These are phyloP conservation scores for Mycena polygramma DNA, from an alignment of 768 basidiomycete genomes.

Conservation along the genomic window DNA sequence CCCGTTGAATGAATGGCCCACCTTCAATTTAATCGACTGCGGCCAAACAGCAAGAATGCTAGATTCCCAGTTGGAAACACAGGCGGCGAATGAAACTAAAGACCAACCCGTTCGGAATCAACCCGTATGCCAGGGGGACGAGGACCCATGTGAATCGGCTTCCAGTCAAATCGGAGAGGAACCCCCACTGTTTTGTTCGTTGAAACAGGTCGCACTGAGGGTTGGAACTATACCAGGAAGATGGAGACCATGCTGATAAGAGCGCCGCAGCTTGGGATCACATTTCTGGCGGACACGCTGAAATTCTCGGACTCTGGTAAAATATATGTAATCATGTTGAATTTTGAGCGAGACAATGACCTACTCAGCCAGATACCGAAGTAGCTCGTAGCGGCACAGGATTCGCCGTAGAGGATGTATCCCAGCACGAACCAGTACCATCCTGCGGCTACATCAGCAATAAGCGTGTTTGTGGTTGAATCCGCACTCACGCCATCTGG, in stretches of 20 bases:
- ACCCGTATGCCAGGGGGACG: constrained; percentile 38
- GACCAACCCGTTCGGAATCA: constrained; percentile 33
- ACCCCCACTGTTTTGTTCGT: constrained; percentile 37
- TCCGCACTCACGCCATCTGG: constrained; percentile 37
- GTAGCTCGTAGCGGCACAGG: constrained; percentile 38
- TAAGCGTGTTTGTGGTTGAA: background rate
- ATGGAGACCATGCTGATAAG: constrained; percentile 42
- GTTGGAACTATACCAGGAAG: constrained; percentile 30
- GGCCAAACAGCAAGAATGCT: constrained; percentile 45
- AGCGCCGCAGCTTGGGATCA: constrained; percentile 42
- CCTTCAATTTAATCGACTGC: constrained; percentile 38
- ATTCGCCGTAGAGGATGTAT: constrained; percentile 43
- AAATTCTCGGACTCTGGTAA: constrained; percentile 40
- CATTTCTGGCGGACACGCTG: constrained; percentile 40
- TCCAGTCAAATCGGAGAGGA: constrained; percentile 42
- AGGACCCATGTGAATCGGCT: constrained; percentile 43
- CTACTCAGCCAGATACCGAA: constrained; percentile 45
- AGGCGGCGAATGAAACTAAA: background rate
- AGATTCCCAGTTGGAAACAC: background rate
- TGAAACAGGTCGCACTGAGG: background rate
- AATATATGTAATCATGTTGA: background rate
- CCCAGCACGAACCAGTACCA: constrained; percentile 45
- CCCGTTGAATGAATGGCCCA: background rate
- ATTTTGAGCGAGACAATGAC: background rate
- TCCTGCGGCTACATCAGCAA: constrained; percentile 21